phyloP scores from a whole-genome alignment of 768 basidiomycete genomes.

The Chalciporus sphaerocephalus region DNA sequence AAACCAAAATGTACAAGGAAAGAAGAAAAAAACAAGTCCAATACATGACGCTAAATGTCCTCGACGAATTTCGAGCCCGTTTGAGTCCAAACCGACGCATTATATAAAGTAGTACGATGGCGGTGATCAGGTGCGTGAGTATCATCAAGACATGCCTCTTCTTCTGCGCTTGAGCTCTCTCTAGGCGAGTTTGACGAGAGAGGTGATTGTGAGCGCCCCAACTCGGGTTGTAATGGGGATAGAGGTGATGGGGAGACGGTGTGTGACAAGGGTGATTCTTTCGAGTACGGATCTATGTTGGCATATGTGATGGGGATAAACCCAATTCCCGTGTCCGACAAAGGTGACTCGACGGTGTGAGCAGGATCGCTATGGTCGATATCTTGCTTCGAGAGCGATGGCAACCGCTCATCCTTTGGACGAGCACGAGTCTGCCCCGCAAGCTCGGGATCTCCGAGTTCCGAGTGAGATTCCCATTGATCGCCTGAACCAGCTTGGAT shows the following conservation, averaged over 20 bases:
- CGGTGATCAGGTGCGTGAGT: constrained; percentile 7
- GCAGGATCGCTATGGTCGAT: background rate
- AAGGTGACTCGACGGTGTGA: constrained; percentile 25
- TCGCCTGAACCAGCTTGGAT: constrained; percentile 46
- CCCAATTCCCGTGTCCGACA: constrained; percentile 18
- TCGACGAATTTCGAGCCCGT: constrained; percentile 52
- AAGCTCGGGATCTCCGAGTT: constrained; percentile 9
- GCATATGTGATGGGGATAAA: constrained; percentile 12
- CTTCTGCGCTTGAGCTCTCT: constrained; percentile 15
- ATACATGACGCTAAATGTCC: constrained; percentile 18
- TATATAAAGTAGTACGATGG: constrained; percentile 24
- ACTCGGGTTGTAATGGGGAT: constrained; percentile 4
- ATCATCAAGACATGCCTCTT: constrained; percentile 10
- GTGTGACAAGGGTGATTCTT: constrained; percentile 6
- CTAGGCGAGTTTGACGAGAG: constrained; percentile 24
- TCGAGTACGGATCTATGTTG: constrained; percentile 23
- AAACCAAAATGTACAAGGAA: background rate
- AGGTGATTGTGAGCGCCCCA: constrained; percentile 29
- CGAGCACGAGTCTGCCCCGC: background rate
- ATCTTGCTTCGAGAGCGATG: constrained; percentile 2
- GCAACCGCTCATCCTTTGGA: background rate
- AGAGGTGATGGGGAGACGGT: constrained; percentile 3
- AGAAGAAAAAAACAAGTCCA: background rate
- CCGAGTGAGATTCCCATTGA: constrained; percentile 41
- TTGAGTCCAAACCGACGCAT: constrained; percentile 35